Evolutionary conservation across 768 basidiomycete species (phyloP), one percentile per base, ranked within the genome.

Genomic region (Xerocomus spinulosus): DNA sequence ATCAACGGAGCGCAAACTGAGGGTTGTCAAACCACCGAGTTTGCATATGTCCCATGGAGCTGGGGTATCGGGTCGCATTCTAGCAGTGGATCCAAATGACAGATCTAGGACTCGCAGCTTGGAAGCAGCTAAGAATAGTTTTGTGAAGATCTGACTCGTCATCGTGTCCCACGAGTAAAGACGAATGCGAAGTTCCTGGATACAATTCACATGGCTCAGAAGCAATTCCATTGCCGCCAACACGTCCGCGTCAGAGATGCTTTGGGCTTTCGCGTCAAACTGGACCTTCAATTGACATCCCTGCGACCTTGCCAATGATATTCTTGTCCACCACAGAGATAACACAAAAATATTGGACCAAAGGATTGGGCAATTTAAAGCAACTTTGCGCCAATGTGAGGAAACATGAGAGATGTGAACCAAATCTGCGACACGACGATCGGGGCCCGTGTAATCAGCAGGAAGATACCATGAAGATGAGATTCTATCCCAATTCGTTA

Each of bases 251-350:
- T 3, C 7, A 0, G 23, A 7, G 18, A 20, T 9, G 3, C 6
- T 1, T 9, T 25, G 3, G 2, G 23, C n/a, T 25, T 15, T 38
- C 13, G 15, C 10, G 4, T 24, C 21, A 23, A 44, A 17, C 9
- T 24, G 15, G 32, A 56, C 25, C 26, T 36, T 42, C 14, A 59
- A 32, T 14, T 64, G 57, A 7, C 70, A 70, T 56, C 62, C 66
- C 43, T 72, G 74, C 0, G 75, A 77, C 9, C 76, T 67, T 25
- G 55, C 56, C 32, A 77, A 44, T 68, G 73, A 71, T 50, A 70
- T 72, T 26, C 68, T 58, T 10, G 64, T 66, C 69, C 71, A 73
- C 34, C 50, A 55, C 1, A 62, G 60, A 3, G 61, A 62, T 4
- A 42, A 51, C 21, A 70, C 61, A 8, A 64, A 50, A 14, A 67